A percentile compares a stretch with the other conserved stretches of the same genome.
Conservation (phyloP, 2,329 filamentous ascomycete genomes). For the Metarhizium brunneum region DNA sequence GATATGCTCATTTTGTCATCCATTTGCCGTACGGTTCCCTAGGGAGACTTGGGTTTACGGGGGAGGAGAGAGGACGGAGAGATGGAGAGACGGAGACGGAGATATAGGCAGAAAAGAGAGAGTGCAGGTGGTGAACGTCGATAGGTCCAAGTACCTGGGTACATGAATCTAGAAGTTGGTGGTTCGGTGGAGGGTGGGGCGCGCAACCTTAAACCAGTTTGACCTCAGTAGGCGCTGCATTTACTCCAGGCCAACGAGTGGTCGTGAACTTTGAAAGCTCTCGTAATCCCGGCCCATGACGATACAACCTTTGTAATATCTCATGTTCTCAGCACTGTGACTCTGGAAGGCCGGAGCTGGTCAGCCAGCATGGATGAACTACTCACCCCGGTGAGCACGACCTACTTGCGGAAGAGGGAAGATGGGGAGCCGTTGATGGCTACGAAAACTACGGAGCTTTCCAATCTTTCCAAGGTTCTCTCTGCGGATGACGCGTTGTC, state of each 20-base stretch:
- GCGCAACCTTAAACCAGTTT: neutral
- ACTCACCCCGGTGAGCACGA: constrained; percentile 44
- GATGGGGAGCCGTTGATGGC: constrained; percentile 22
- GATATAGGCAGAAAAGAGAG: too few relatives aligned
- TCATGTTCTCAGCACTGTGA: neutral
- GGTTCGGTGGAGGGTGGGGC: neutral
- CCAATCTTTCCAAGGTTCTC: constrained; percentile 13
- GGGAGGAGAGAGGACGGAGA: neutral
- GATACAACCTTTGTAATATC: neutral
- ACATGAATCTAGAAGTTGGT: too few relatives aligned
- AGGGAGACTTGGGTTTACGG: neutral
- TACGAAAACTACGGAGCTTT: constrained; percentile 3
- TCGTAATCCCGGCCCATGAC: neutral
- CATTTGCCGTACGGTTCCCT: neutral
- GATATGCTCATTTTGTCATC: constrained; percentile 16
- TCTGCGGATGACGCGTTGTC: constrained; percentile 45
- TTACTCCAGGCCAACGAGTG: too few relatives aligned
- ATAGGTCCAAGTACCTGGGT: too few relatives aligned
- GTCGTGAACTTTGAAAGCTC: neutral
- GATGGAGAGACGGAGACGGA: neutral
- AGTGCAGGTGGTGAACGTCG: too few relatives aligned
- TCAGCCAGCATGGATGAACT: constrained; percentile 41
- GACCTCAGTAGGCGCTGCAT: neutral
- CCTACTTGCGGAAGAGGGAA: constrained; percentile 31
- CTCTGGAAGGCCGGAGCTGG: neutral